Evolutionary conservation across 1,284 basidiomycete genomes (phyloP).

Genomic region (Anthracocystis walkeri): DNA sequence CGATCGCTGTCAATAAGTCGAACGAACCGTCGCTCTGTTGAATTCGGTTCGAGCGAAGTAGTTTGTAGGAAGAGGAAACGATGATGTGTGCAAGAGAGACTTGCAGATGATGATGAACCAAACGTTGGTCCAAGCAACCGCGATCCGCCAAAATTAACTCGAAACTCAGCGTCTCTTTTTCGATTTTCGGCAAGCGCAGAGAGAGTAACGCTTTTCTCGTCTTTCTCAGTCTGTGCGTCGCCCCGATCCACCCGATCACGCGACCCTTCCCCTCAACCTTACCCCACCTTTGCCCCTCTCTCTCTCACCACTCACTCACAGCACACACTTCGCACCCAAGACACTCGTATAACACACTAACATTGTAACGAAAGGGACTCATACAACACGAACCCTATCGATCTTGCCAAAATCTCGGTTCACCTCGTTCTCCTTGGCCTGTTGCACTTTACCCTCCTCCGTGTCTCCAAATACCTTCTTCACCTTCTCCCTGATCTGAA

Average conservation of each 20-base stretch:
- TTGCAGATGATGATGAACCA: neutral
- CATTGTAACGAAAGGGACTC: neutral
- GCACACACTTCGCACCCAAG: neutral
- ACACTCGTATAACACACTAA: neutral
- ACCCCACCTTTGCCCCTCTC: neutral
- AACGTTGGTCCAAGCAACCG: conserved; percentile 17
- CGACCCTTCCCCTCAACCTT: neutral
- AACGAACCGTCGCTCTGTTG: neutral
- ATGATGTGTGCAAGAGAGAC: neutral
- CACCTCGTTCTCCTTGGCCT: conserved; percentile 40
- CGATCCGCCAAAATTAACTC: neutral
- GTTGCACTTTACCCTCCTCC: conserved; percentile 20
- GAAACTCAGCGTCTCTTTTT: neutral
- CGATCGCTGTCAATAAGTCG: neutral
- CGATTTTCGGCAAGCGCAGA: neutral
- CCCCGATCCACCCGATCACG: conserved; percentile 8
- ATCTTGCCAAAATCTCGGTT: conserved; percentile 41
- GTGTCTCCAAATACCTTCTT: conserved; percentile 42
- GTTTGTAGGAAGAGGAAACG: neutral
- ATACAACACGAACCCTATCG: conserved; percentile 44
- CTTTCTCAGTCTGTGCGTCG: neutral
- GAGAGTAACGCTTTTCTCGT: neutral
- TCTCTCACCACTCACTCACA: neutral
- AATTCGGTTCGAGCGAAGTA: neutral
- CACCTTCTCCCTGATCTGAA: conserved; percentile 34